A percentile compares a stretch with the other conserved stretches of the same genome.
These are phyloP conservation scores for Leishmania tarentolae DNA, from an alignment of 208 protist species.

Conservation along the genomic window DNA sequence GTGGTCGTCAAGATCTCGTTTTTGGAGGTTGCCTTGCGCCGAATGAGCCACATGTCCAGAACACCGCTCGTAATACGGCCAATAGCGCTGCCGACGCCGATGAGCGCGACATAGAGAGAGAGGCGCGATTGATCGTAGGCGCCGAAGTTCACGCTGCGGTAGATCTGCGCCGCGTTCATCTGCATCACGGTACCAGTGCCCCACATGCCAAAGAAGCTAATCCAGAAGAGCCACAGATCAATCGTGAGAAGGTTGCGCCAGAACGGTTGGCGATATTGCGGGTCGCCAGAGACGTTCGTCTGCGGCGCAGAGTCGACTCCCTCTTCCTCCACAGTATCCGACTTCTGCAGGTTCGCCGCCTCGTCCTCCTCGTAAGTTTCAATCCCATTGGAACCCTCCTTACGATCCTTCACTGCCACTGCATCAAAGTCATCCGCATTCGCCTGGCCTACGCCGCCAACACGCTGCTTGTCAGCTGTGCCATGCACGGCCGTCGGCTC, in stretches of 20 bases:
- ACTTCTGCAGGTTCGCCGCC: background rate
- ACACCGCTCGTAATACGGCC: constrained; percentile 58
- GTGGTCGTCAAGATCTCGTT: constrained; percentile 51
- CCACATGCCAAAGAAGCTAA: constrained; percentile 73
- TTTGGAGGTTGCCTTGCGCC: constrained; percentile 27
- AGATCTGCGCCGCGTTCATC: constrained; percentile 80
- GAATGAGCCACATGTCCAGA: constrained; percentile 59
- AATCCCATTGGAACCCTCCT: background rate
- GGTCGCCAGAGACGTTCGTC: constrained; percentile 35
- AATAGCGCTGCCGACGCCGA: constrained; percentile 70
- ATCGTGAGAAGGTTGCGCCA: constrained; percentile 66
- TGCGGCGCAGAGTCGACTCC: background rate
- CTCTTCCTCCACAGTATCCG: constrained; percentile 5
- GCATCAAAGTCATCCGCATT: constrained; percentile 16
- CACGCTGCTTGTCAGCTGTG: background rate
- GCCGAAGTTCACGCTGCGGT: constrained; percentile 60
- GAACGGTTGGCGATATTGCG: constrained; percentile 69
- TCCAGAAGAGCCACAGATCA: constrained; percentile 75
- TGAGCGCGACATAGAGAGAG: constrained; percentile 68
- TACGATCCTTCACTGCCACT: background rate
- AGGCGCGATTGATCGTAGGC: constrained; percentile 33
- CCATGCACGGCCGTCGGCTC: background rate
- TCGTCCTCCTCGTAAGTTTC: background rate
- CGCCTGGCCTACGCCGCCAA: background rate
- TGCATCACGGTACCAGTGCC: constrained; percentile 73